Evolutionary conservation across 1,139 yeast species (phyloP).

Genomic region (Debaryomyces robertsiae): DNA sequence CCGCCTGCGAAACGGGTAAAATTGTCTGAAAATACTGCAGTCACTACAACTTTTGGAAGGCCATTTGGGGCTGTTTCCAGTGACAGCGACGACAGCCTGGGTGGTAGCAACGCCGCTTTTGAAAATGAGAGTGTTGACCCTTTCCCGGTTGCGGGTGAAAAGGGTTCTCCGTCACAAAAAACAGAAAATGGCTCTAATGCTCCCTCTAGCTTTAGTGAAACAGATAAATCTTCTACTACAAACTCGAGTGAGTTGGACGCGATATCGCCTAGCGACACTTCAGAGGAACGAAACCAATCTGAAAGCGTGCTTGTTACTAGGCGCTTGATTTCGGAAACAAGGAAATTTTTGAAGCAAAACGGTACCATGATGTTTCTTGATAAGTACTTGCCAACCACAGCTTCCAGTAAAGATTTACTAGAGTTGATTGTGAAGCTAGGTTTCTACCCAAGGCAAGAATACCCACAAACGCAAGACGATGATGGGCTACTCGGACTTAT

Average conservation of each 20-base stretch:
- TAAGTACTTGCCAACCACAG: conserved; percentile 59
- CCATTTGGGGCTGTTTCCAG: conserved; percentile 13
- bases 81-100: neutral
- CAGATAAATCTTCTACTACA: neutral
- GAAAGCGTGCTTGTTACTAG: conserved; percentile 15
- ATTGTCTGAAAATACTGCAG: conserved; percentile 10
- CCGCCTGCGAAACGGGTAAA: conserved; percentile 14
- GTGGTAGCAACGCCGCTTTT: neutral
- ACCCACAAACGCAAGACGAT: conserved; percentile 41
- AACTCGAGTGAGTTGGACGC: conserved; percentile 7
- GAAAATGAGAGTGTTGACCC: neutral
- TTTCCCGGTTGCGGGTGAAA: neutral
- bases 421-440: conserved; percentile 54
- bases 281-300: neutral
- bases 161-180: neutral
- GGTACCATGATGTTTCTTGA: conserved; percentile 65
- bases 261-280: conserved; percentile 1
- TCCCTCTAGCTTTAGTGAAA: neutral
- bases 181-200: neutral
- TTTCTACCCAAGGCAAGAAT: conserved; percentile 45
- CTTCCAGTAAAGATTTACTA: conserved; percentile 55
- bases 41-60: conserved; percentile 6
- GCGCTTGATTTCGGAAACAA: conserved; percentile 40
- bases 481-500: conserved; percentile 51
- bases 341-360: conserved; percentile 58